Evolutionary conservation across 768 basidiomycete genomes (phyloP).

Genomic region (Kwoniella europaea): DNA sequence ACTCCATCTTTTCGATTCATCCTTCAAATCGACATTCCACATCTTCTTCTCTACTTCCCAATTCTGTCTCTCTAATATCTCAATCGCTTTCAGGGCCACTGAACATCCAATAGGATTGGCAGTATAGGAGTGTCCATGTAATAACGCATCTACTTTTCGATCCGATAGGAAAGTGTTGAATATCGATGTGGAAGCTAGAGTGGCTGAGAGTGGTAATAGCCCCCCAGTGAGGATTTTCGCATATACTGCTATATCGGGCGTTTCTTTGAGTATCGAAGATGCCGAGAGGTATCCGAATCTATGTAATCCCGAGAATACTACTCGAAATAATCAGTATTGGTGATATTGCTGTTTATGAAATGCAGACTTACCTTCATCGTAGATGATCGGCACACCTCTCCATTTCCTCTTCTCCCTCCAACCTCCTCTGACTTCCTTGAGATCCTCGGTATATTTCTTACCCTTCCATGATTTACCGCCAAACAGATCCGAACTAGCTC

Average conservation of each 20-base stretch:
- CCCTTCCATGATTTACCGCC: slow-evolving; percentile 35
- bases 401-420: slow-evolving; percentile 57
- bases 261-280: slow-evolving; percentile 66
- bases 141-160: slow-evolving; percentile 78
- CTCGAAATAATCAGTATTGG: too few species aligned
- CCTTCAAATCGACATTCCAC: slow-evolving; percentile 62
- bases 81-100: slow-evolving; percentile 80
- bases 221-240: slow-evolving; percentile 96
- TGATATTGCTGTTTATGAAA: background rate
- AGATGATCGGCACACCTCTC: slow-evolving; percentile 84
- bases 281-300: slow-evolving; percentile 77
- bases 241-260: slow-evolving; percentile 86
- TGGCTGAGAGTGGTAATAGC: slow-evolving; percentile 80
- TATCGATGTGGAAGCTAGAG: slow-evolving; percentile 77
- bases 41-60: slow-evolving; percentile 68
- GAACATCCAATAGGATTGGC: slow-evolving; percentile 92
- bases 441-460: slow-evolving; percentile 22
- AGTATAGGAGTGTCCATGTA: slow-evolving; percentile 96
- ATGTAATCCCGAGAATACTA: slow-evolving; percentile 88
- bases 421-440: slow-evolving; percentile 8
- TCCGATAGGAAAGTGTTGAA: slow-evolving; percentile 78
- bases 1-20: slow-evolving; percentile 69
- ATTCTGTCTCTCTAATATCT: slow-evolving; percentile 66
- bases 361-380: slow-evolving; percentile 69
- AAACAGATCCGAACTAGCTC: slow-evolving; percentile 61